Conservation (phyloP, 2,329 filamentous ascomycete species). For the Paramyrothecium roridum region DNA sequence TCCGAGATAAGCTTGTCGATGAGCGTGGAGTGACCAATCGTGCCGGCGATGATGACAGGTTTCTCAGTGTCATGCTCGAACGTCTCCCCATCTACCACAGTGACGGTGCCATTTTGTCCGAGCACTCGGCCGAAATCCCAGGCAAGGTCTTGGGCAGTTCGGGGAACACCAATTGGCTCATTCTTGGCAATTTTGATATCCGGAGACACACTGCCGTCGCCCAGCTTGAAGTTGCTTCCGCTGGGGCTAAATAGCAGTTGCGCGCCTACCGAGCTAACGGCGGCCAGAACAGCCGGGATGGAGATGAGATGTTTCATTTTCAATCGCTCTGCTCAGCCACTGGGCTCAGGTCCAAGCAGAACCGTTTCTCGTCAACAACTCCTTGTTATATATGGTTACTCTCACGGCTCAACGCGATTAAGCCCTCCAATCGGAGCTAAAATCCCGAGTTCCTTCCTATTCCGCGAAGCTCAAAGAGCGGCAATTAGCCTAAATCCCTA, state of each 20-base stretch:
- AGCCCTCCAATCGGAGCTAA: too few species aligned
- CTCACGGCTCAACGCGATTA: too few species aligned
- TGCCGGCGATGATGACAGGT: slow-evolving; percentile 64
- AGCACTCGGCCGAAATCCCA: neutral
- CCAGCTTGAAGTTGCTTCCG: neutral
- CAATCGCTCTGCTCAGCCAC: too few species aligned
- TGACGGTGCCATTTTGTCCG: neutral
- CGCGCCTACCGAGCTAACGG: neutral
- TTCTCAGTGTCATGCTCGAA: neutral
- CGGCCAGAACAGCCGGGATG: neutral
- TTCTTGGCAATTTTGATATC: neutral
- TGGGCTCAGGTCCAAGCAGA: too few species aligned
- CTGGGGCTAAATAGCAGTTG: neutral
- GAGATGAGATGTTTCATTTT: neutral
- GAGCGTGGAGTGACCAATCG: slow-evolving; percentile 60
- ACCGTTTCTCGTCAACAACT: too few species aligned
- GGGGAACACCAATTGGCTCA: neutral
- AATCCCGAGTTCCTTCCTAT: too few species aligned
- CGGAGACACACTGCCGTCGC: neutral
- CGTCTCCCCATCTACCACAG: neutral
- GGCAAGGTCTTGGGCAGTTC: neutral
- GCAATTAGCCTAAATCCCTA: too few species aligned
- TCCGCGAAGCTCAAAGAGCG: too few species aligned
- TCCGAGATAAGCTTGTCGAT: slow-evolving; percentile 56
- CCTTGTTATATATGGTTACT: too few species aligned